Conservation (phyloP, 345 rosid genomes). For the Gossypium rotundifolium region DNA sequence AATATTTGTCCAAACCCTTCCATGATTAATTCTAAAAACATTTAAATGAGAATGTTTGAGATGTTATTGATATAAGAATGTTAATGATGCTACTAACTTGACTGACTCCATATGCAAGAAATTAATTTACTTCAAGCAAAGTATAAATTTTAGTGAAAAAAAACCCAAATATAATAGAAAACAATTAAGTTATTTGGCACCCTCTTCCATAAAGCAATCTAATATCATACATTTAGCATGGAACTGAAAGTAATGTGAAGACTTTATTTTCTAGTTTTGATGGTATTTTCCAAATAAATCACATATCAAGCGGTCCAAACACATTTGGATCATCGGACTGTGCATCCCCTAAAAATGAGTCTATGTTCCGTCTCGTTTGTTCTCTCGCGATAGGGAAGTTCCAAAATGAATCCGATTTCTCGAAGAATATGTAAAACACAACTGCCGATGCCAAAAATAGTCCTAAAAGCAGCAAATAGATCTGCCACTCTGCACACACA, state of each 20-base stretch:
- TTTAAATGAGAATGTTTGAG: too few species aligned
- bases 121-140: not conserved
- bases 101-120: too few species aligned
- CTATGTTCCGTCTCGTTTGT: conserved; percentile 43
- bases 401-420: conserved; percentile 89
- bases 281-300: conserved; percentile 6
- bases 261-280: not conserved
- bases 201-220: not conserved
- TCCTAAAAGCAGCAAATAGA: conserved; percentile 62
- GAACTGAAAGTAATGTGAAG: not conserved
- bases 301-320: conserved; percentile 62
- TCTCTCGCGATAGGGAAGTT: conserved; percentile 48
- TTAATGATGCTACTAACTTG: too few species aligned
- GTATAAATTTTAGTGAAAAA: not conserved
- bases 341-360: conserved; percentile 42
- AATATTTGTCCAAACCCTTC: too few species aligned
- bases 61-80: too few species aligned
- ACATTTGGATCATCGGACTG: conserved; percentile 53
- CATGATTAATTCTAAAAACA: too few species aligned
- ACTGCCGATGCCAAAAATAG: conserved; percentile 78
- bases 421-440: conserved; percentile 68
- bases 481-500: conserved; percentile 81
- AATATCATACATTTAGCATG: not conserved
- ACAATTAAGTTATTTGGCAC: not conserved
- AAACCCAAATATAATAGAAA: not conserved